Base-by-base conservation (phyloP, 805 yeast genomes). In the Yarrowia divulgata region DNA sequence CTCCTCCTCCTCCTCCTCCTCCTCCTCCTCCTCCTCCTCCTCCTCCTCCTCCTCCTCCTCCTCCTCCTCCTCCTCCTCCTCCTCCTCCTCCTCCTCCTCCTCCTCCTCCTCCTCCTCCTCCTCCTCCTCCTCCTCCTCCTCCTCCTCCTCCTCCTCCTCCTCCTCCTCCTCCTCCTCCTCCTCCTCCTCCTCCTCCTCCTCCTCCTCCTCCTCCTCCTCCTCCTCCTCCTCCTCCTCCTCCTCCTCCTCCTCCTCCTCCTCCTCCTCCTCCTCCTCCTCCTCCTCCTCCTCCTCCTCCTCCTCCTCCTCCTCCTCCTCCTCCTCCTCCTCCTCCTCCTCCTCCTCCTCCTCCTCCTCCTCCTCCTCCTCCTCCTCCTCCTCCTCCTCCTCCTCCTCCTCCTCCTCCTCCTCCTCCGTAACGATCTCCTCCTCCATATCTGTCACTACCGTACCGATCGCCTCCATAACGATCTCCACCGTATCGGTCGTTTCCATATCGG, bases 171-270 rank as follows among this genome's bases (percentile, higher is more conserved):
- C 69, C 69, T 14, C 69, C 63, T 18, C 54, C 64, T 8, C 35
- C 63, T 2, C 35, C 63, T 7, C 34, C 23, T 0, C 60, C 60
- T 14, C 69, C n/a, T n/a, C n/a, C n/a, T n/a, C n/a, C n/a, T n/a
- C n/a, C n/a, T 32, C n/a, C 63, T 67, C 23, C 49, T 3, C 60
- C 58, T 14, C 69, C 69, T 14, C 69, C 63, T 18, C 54, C 64
- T 8, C 35, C 63, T 2, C 35, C 63, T 7, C 34, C 23, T 0
- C 60, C 60, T 14, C 69, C n/a, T n/a, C n/a, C n/a, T n/a, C n/a
- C n/a, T n/a, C n/a, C n/a, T 32, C n/a, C 63, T 67, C 23, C 49
- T 3, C 60, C 58, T 14, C 69, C 69, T 14, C 69, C 63, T 18
- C 54, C 64, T 8, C 35, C 63, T 2, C 35, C 63, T 7, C 34